These are phyloP conservation scores for Cladophialophora yegresii DNA, from an alignment of 2,329 filamentous ascomycete genomes.

Conservation along the genomic window DNA sequence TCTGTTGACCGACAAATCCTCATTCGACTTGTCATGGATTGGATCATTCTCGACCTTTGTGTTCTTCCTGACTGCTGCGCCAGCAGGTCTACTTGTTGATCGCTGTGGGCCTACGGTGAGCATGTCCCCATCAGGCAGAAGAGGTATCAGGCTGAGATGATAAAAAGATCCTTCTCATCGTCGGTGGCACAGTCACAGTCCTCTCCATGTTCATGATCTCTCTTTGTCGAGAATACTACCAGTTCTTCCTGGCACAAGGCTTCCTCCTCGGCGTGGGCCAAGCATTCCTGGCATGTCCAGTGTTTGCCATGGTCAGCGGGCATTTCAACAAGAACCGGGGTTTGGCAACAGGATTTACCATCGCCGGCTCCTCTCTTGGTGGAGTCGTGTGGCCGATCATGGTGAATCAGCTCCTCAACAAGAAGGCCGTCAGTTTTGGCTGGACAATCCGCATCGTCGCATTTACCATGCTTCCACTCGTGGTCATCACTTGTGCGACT, in stretches of 20 bases:
- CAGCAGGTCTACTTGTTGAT: slow-evolving; percentile 49
- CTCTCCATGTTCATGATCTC: slow-evolving; percentile 43
- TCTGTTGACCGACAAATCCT: slow-evolving; percentile 40
- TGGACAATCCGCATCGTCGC: slow-evolving; percentile 58
- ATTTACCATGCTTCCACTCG: slow-evolving; percentile 53
- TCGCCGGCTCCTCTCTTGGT: slow-evolving; percentile 54
- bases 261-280: slow-evolving; percentile 48
- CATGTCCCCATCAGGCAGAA: background rate
- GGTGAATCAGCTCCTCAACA: slow-evolving; percentile 54
- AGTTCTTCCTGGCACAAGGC: slow-evolving; percentile 56
- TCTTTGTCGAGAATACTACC: slow-evolving; percentile 52
- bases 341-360: slow-evolving; percentile 51
- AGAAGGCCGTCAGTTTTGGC: slow-evolving; percentile 49
- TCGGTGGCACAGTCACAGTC: slow-evolving; percentile 38
- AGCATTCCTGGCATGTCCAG: slow-evolving; percentile 50
- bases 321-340: slow-evolving; percentile 53
- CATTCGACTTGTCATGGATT: slow-evolving; percentile 49
- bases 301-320: slow-evolving; percentile 50
- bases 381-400: slow-evolving; percentile 56
- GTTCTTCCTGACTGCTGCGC: slow-evolving; percentile 41
- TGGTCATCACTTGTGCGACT: slow-evolving; percentile 45
- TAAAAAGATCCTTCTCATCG: slow-evolving; percentile 19
- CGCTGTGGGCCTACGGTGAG: slow-evolving; percentile 47
- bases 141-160: slow-evolving; percentile 4
- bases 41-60: slow-evolving; percentile 45